phyloP scores from a whole-genome alignment of 371 early-diverging fungal genomes.

The Actinomucor elegans region DNA sequence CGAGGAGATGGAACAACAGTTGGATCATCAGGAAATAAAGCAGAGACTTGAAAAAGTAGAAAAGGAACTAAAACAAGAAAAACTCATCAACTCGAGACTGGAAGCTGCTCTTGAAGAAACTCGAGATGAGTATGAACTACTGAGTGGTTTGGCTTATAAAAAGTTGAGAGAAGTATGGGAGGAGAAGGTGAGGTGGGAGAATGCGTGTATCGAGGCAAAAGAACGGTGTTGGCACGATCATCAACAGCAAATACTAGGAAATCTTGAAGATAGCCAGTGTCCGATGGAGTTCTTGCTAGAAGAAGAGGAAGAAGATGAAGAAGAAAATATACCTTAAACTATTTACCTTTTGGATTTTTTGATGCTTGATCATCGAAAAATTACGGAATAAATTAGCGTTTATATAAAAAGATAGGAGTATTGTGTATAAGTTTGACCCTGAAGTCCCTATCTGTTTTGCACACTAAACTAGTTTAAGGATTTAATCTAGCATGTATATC shows the following conservation, averaged over 20 bases:
- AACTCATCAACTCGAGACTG: constrained; percentile 34
- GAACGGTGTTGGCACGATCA: constrained; percentile 28
- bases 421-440: too few relatives aligned
- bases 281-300: background rate
- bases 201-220: constrained; percentile 29
- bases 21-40: background rate
- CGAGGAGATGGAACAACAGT: background rate
- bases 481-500: too few relatives aligned
- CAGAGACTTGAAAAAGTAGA: constrained; percentile 17
- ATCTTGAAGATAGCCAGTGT: background rate
- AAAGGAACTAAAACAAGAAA: constrained; percentile 47
- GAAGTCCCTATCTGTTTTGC: too few relatives aligned
- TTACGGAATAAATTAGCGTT: too few relatives aligned
- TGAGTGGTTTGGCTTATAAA: constrained; percentile 54
- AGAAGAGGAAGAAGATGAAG: too few relatives aligned
- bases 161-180: constrained; percentile 54
- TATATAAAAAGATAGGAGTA: too few relatives aligned
- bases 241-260: constrained; percentile 10
- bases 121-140: constrained; percentile 51
- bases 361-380: too few relatives aligned
- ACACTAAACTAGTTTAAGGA: too few relatives aligned
- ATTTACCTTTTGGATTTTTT: too few relatives aligned
- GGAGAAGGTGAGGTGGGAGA: constrained; percentile 42
- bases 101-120: constrained; percentile 49
- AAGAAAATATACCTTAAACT: too few relatives aligned